Percentiles rank a stretch among this genome's conserved stretches.
Evolutionary conservation across 2,329 filamentous ascomycete genomes (phyloP).

Genomic region (Calycina marina): DNA sequence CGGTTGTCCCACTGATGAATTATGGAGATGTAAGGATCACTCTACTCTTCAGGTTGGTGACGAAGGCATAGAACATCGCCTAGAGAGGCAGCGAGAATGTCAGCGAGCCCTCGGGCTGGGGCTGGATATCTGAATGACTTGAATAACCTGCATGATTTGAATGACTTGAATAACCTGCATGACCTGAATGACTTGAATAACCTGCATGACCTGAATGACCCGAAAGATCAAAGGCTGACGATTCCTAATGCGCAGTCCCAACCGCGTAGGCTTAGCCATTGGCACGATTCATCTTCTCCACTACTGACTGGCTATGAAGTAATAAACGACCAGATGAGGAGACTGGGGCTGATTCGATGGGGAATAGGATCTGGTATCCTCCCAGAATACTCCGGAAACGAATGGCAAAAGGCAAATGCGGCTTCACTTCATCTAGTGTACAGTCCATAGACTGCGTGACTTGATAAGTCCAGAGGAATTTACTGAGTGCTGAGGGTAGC

Average conservation of each 20-base stretch:
- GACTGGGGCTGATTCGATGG: too few relatives aligned
- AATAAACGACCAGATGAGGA: not conserved
- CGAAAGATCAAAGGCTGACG: too few relatives aligned
- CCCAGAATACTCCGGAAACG: too few relatives aligned
- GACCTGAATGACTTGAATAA: constrained; percentile 12
- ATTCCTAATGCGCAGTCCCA: not conserved
- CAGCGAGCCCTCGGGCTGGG: constrained; percentile 2
- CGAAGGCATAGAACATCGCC: too few relatives aligned
- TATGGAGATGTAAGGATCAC: constrained; percentile 4
- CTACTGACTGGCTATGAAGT: not conserved
- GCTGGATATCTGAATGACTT: constrained; percentile 9
- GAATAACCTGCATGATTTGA: constrained; percentile 11
- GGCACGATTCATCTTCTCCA: not conserved
- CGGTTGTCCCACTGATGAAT: constrained; percentile 2
- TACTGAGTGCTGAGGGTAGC: constrained; percentile 2
- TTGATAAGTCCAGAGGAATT: too few relatives aligned
- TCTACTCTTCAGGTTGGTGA: too few relatives aligned
- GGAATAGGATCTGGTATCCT: too few relatives aligned
- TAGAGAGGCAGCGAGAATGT: not conserved
- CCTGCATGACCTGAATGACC: constrained; percentile 6
- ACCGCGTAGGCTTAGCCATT: not conserved
- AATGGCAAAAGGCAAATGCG: too few relatives aligned
- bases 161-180: too few relatives aligned
- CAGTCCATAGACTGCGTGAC: not conserved
- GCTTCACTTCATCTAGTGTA: not conserved